phyloP scores from a whole-genome alignment of 2,329 filamentous ascomycete species.

The Talaromyces sp. region DNA sequence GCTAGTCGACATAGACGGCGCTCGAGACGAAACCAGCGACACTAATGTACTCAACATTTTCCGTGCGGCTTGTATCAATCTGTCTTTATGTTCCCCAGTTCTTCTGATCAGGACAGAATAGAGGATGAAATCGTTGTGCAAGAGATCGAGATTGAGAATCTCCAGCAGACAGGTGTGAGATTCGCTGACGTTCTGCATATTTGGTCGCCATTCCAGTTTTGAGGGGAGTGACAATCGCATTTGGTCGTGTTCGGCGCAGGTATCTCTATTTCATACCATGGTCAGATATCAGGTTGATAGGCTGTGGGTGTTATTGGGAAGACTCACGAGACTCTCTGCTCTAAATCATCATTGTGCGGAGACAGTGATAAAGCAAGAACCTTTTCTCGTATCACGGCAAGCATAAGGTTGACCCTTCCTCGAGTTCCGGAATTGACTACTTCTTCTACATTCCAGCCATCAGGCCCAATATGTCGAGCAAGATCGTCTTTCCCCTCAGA shows the following conservation, averaged over 20 bases:
- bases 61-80: conserved; percentile 11
- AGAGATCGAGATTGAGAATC: conserved; percentile 22
- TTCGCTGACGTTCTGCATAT: conserved; percentile 7
- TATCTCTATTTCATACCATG: background rate
- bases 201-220: conserved; percentile 14
- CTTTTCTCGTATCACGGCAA: conserved; percentile 13
- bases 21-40: background rate
- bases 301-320: background rate
- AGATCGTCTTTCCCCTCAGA: conserved; percentile 16
- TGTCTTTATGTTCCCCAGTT: conserved; percentile 13
- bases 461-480: conserved; percentile 17
- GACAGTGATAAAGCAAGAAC: conserved; percentile 15
- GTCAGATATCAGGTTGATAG: background rate
- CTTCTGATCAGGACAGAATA: conserved; percentile 21
- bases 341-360: conserved; percentile 13
- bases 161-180: conserved; percentile 19
- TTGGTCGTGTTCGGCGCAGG: conserved; percentile 11
- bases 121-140: conserved; percentile 25
- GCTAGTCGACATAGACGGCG: background rate
- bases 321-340: conserved; percentile 14
- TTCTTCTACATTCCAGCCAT: conserved; percentile 26
- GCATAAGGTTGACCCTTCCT: conserved; percentile 16
- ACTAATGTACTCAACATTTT: conserved; percentile 13
- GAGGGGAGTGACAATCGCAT: conserved; percentile 5
- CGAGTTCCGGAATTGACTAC: conserved; percentile 12